phyloP scores from a whole-genome alignment of 495 filamentous ascomycete species.

The Penicillium soppii region DNA sequence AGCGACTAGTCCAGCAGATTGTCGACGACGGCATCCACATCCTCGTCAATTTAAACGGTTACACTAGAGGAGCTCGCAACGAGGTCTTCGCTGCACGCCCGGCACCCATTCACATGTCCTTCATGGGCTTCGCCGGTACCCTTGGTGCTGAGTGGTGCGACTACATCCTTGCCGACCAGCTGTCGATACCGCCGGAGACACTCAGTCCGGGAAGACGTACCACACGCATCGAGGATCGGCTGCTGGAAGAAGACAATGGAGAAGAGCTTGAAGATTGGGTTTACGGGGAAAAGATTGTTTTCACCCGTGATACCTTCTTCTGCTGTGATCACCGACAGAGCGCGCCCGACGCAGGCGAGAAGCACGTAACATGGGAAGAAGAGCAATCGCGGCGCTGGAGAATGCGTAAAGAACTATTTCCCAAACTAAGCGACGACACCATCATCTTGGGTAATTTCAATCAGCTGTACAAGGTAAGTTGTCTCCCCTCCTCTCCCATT shows the following conservation, averaged over 20 bases:
- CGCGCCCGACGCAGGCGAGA: slow-evolving; percentile 69
- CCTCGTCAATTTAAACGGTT: slow-evolving; percentile 94
- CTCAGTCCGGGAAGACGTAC: slow-evolving; percentile 76
- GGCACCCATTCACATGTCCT: slow-evolving; percentile 98
- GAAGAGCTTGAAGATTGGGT: slow-evolving; percentile 75
- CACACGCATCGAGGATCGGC: slow-evolving; percentile 66
- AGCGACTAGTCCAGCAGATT: slow-evolving; percentile 85
- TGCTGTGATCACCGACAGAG: slow-evolving; percentile 98
- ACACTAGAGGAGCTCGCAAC: slow-evolving; percentile 94
- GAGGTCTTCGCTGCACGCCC: slow-evolving; percentile 96
- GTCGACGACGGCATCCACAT: slow-evolving; percentile 94
- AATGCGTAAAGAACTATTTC: slow-evolving; percentile 96
- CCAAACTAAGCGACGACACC: slow-evolving; percentile 73
- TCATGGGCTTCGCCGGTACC: slow-evolving; percentile 98
- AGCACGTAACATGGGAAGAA: slow-evolving; percentile 72
- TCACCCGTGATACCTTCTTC: slow-evolving; percentile 94
- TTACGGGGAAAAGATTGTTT: slow-evolving; percentile 96
- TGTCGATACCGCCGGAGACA: slow-evolving; percentile 80
- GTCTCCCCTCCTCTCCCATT: background rate
- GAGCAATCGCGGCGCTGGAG: slow-evolving; percentile 83
- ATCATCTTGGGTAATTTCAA: slow-evolving; percentile 99
- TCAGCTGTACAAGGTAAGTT: slow-evolving; percentile 92
- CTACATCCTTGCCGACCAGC: slow-evolving; percentile 88
- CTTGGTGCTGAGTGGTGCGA: slow-evolving; percentile 98
- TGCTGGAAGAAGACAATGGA: slow-evolving; percentile 65